Base-by-base conservation (phyloP, 345 rosid species). In the Kernera saxatilis region DNA sequence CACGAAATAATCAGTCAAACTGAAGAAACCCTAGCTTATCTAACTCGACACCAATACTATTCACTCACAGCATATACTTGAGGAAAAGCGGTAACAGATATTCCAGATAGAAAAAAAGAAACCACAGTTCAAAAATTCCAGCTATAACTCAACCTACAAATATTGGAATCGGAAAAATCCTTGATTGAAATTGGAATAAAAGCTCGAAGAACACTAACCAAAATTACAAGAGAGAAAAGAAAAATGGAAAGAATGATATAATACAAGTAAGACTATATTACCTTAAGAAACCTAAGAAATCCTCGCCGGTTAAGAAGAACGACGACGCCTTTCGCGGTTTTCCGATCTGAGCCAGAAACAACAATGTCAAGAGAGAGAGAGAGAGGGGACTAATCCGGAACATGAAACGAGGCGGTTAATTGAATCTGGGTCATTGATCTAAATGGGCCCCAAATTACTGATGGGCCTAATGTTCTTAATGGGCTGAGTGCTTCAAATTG, bases 21-120 rank as follows among this genome's bases (percentile, higher is more conserved):
- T 53, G 32, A 54, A 50, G 23, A 71, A 71, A 51, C 62, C 69
- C 75, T 61, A 56, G 37, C 55, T 56, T 30, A 67, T 32, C 49
- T 14, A 30, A 8, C 33, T 49, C 0, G 3, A n/a, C 13, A 25
- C 8, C 48, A 25, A 66, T 50, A n/a, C n/a, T n/a, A n/a, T 23
- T 10, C 58, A 37, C 37, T 50, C 46, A 61, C 66, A 61, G 37
- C 12, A 61, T 61, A 3, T 5, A 2, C 14, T 1, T 23, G 29
- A n/a, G 6, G 27, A 33, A 33, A 2, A 8, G 14, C 13, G 17
- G 23, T 36, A 50, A 3, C 45, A 8, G 11, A 30, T 9, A 49
- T 2, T 23, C 15, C 59, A 13, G 9, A 44, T 0, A 6, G 12
- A 12, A 48, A 11, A 26, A 30, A 48, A 11, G 17, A 30, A 18